These are phyloP conservation scores for Gossypium trilobum DNA, from an alignment of 441 rosid genomes.

Conservation along the genomic window DNA sequence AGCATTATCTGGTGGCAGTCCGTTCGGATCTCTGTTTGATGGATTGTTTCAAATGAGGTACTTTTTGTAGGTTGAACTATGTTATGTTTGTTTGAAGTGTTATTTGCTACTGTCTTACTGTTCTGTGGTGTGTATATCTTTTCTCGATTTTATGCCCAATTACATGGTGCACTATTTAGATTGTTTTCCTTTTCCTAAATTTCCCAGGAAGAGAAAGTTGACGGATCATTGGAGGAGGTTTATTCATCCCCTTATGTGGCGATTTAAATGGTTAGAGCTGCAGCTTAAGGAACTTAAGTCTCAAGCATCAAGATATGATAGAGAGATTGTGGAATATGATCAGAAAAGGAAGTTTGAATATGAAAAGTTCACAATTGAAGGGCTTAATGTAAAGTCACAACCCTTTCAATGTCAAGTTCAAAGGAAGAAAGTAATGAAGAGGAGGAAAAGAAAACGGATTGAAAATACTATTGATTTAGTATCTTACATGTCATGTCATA, in stretches of 20 bases:
- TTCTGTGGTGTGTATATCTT: neutral
- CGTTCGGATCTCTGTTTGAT: slow-evolving; percentile 20
- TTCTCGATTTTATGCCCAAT: neutral
- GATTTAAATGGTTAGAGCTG: slow-evolving; percentile 74
- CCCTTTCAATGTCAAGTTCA: slow-evolving; percentile 34
- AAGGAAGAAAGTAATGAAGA: slow-evolving; percentile 42
- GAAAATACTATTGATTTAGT: slow-evolving; percentile 53
- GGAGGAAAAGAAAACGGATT: slow-evolving; percentile 57
- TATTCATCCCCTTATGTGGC: slow-evolving; percentile 68
- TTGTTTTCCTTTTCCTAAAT: slow-evolving; percentile 6
- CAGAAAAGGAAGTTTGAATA: slow-evolving; percentile 36
- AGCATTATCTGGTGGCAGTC: slow-evolving; percentile 16
- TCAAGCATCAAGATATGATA: slow-evolving; percentile 55
- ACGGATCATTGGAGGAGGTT: slow-evolving; percentile 78
- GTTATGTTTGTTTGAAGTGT: neutral
- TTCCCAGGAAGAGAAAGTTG: slow-evolving; percentile 59
- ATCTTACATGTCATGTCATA: slow-evolving; percentile 44
- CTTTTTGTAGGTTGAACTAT: neutral
- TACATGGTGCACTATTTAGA: neutral
- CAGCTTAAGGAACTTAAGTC: slow-evolving; percentile 43
- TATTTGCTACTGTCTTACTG: neutral
- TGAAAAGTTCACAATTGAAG: slow-evolving; percentile 30
- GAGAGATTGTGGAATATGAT: slow-evolving; percentile 38
- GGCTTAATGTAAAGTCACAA: slow-evolving; percentile 31
- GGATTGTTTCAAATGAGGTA: slow-evolving; percentile 19